Evolutionary conservation across 78 protist genomes (phyloP), one percentile per base, ranked within the genome.

Genomic region (Dictyostelium firmibasis): DNA sequence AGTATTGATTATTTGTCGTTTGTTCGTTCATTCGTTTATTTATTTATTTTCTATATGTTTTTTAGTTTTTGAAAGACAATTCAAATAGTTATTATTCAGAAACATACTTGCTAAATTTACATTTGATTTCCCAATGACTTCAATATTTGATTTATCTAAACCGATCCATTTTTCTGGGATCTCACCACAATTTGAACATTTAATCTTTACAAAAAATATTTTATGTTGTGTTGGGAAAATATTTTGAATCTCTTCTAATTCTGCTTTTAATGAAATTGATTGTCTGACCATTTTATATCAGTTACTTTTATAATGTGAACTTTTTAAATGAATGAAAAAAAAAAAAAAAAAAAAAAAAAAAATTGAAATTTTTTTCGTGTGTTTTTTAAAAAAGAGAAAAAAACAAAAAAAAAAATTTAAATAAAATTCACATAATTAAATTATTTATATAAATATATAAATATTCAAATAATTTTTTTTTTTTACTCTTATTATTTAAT

Each of bases 41-140:
- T n/a, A 38, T 0, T 25, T 23, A 8, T 18, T 6, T 13, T 8
- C 2, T 77, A 43, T 16, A 11, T 35, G 38, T 36, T 7, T 14
- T 38, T 23, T 4, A 76, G 41, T 41, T 6, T 38, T 33, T 76
- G 8, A 13, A 3, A 76, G 60, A 36, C n/a, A n/a, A n/a, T n/a
- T n/a, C n/a, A n/a, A n/a, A n/a, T n/a, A n/a, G n/a, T n/a, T n/a
- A n/a, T 18, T 23, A 41, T 38, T 20, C 18, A 6, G 5, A 31
- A 29, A 78, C 92, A 4, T 76, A 86, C 92, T 86, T 76, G 62
- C 77, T 36, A 86, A 36, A 76, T 86, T 86, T 13, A 86, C 92
- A 43, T 78, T 86, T 31, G 57, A 29, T 57, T 86, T 86, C 13
- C 82, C 82, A 76, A 76, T 44, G 14, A 41, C 53, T 76, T 57